Percentiles rank a stretch among this genome's conserved stretches.
Evolutionary conservation across 257 asterid genomes (phyloP).

Genomic region (Solanum appendiculatum): DNA sequence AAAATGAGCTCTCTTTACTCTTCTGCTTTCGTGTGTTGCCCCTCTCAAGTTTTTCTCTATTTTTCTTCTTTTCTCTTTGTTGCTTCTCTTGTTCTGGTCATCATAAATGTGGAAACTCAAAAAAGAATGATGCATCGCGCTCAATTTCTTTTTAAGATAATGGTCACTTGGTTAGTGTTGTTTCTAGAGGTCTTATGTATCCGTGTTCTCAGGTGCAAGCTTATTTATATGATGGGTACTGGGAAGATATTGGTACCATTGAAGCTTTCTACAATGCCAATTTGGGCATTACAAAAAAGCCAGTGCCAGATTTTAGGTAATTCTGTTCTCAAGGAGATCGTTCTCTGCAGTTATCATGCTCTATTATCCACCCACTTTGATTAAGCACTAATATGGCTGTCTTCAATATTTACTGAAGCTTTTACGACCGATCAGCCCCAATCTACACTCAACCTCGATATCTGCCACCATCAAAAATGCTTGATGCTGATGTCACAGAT

Average conservation of each 20-base stretch:
- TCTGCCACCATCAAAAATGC: conserved; percentile 96
- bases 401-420: conserved; percentile 42
- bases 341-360: background rate
- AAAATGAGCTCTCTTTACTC: background rate
- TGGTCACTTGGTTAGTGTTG: background rate
- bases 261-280: conserved; percentile 98
- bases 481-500: conserved; percentile 94
- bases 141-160: background rate
- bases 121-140: background rate
- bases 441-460: conserved; percentile 95
- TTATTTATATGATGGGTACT: conserved; percentile 86
- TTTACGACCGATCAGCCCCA: conserved; percentile 93
- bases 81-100: background rate
- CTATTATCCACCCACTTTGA: background rate
- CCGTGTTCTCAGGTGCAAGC: conserved; percentile 66
- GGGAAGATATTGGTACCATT: conserved; percentile 98
- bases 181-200: background rate
- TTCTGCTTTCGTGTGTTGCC: background rate
- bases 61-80: background rate
- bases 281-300: conserved; percentile 86
- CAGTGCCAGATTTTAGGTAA: conserved; percentile 91
- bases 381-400: conserved; percentile 1
- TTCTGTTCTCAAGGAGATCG: background rate
- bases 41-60: background rate
- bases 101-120: background rate